Evolutionary conservation across 2,329 filamentous ascomycete species (phyloP).

Genomic region (Aureobasidium sp.): DNA sequence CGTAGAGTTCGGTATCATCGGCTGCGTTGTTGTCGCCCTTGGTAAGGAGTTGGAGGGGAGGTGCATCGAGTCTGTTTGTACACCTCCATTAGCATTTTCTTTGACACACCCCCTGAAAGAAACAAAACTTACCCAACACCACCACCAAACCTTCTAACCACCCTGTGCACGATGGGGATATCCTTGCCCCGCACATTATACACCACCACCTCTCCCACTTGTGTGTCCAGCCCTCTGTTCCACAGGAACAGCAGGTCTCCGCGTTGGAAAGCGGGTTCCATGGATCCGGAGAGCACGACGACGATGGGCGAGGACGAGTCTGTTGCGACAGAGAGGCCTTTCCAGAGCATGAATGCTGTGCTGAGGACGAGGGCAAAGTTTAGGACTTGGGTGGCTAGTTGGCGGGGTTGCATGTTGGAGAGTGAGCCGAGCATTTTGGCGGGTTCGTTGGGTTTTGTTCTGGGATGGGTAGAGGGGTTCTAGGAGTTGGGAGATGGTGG

Average conservation of each 20-base stretch:
- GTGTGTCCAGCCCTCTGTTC: slow-evolving; percentile 60
- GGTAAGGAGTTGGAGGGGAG: slow-evolving; percentile 56
- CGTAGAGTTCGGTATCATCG: slow-evolving; percentile 89
- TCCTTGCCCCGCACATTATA: slow-evolving; percentile 89
- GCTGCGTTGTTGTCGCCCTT: slow-evolving; percentile 96
- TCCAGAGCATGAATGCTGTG: slow-evolving; percentile 89
- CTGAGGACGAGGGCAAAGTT: slow-evolving; percentile 88
- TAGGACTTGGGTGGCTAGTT: slow-evolving; percentile 72
- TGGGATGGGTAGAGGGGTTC: not conserved
- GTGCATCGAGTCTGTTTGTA: not conserved
- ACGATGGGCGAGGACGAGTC: slow-evolving; percentile 64
- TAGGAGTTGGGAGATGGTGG: not conserved
- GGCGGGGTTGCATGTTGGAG: slow-evolving; percentile 63
- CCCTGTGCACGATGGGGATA: slow-evolving; percentile 92
- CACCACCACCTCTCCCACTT: slow-evolving; percentile 67
- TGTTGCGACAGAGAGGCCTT: slow-evolving; percentile 71
- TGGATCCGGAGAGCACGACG: slow-evolving; percentile 75
- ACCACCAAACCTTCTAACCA: slow-evolving; percentile 65
- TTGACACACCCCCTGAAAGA: slow-evolving; percentile 5
- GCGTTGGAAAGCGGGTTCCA: slow-evolving; percentile 77
- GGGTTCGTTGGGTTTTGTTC: slow-evolving; percentile 19
- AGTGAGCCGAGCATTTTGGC: slow-evolving; percentile 61
- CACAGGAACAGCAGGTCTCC: slow-evolving; percentile 71
- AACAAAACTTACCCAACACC: slow-evolving; percentile 22
- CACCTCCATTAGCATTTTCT: not conserved